Conservation (phyloP, 2,329 filamentous ascomycete genomes). For the Mycosphaerella sp. region DNA sequence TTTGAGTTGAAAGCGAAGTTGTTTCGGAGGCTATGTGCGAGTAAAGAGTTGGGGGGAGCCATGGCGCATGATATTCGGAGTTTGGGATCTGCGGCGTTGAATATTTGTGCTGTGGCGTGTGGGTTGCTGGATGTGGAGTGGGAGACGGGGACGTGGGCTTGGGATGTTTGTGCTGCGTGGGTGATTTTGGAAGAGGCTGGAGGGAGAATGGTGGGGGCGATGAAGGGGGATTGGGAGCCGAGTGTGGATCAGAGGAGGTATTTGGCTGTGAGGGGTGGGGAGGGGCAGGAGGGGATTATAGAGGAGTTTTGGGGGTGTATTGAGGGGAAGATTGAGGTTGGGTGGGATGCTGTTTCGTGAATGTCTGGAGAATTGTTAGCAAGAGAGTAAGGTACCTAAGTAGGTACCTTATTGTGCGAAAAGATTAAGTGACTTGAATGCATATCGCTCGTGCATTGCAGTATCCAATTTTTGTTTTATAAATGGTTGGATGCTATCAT, state of each 20-base stretch:
- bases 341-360: slow-evolving; percentile 24
- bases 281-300: slow-evolving; percentile 42
- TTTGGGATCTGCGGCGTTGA: slow-evolving; percentile 67
- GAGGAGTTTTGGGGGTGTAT: slow-evolving; percentile 47
- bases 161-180: slow-evolving; percentile 81
- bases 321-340: slow-evolving; percentile 42
- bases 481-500: no score
- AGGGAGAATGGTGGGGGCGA: slow-evolving; percentile 64
- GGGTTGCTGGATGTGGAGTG: slow-evolving; percentile 70
- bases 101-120: slow-evolving; percentile 65
- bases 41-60: slow-evolving; percentile 56
- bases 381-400: no score
- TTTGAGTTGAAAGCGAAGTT: slow-evolving; percentile 63
- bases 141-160: slow-evolving; percentile 80
- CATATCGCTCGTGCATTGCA: no score
- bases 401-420: no score
- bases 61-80: slow-evolving; percentile 73
- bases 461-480: no score
- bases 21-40: slow-evolving; percentile 51
- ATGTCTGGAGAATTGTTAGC: no score
- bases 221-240: slow-evolving; percentile 63
- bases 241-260: slow-evolving; percentile 53
- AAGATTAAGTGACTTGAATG: no score
- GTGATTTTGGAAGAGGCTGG: slow-evolving; percentile 69
- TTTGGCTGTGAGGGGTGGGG: slow-evolving; percentile 42